Conservation (phyloP, 768 basidiomycete genomes). For the Trametes coccinea region DNA sequence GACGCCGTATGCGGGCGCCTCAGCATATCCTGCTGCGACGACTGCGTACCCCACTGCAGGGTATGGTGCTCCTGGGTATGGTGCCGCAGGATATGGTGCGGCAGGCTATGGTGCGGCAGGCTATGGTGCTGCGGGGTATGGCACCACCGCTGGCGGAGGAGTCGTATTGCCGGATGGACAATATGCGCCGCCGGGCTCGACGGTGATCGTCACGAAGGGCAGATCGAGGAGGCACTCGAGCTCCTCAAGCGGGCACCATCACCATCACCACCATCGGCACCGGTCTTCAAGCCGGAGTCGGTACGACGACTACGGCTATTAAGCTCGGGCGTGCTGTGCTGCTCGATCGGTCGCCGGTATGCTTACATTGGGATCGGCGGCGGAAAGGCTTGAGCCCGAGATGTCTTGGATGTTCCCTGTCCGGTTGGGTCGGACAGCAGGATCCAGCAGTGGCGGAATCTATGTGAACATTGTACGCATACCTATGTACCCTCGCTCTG, state of each 20-base stretch:
- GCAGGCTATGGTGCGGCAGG: conserved; percentile 2
- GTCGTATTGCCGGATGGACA: conserved; percentile 17
- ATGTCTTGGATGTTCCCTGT: no score
- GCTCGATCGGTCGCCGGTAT: neutral
- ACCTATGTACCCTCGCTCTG: neutral
- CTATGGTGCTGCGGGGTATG: conserved; percentile 6
- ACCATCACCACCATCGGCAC: conserved; percentile 21
- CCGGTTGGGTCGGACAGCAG: neutral
- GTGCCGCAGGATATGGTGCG: conserved; percentile 5
- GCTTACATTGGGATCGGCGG: no score
- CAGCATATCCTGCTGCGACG: neutral
- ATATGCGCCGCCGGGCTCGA: conserved; percentile 22
- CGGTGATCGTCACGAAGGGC: conserved; percentile 24
- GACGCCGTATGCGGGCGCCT: neutral
- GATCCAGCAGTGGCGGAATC: neutral
- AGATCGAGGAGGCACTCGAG: conserved; percentile 19
- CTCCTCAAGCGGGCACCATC: conserved; percentile 12
- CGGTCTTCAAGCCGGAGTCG: conserved; percentile 8
- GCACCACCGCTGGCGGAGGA: neutral
- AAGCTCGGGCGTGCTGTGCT: neutral
- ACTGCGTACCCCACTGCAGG: conserved; percentile 3
- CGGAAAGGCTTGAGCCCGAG: no score
- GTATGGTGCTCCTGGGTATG: neutral
- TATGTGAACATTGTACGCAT: neutral
- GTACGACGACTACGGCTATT: conserved; percentile 8